Evolutionary conservation across 2,329 filamentous ascomycete genomes (phyloP).

Genomic region (Orbilia brochopaga): DNA sequence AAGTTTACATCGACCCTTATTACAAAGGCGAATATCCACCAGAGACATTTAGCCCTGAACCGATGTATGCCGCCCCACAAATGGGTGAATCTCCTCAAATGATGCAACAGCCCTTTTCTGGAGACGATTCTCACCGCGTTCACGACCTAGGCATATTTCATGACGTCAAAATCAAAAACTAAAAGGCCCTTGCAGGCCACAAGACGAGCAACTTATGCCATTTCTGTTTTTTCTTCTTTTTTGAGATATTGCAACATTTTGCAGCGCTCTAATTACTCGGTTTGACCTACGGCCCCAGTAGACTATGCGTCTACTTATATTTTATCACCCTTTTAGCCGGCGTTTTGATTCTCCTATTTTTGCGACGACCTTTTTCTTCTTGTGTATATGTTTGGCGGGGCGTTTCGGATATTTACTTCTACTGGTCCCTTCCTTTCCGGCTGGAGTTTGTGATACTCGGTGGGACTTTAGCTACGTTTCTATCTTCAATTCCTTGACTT

Average conservation of each 20-base stretch:
- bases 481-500: background rate
- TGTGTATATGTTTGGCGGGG: slow-evolving; percentile 37
- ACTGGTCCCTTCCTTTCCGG: background rate
- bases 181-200: background rate
- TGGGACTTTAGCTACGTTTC: background rate
- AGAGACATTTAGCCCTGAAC: slow-evolving; percentile 39
- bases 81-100: slow-evolving; percentile 44
- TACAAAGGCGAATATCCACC: slow-evolving; percentile 48
- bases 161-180: slow-evolving; percentile 38
- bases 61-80: slow-evolving; percentile 42
- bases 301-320: background rate
- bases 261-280: background rate
- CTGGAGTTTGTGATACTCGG: background rate
- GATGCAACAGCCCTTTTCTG: slow-evolving; percentile 28
- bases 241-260: background rate
- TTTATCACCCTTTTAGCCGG: slow-evolving; percentile 38
- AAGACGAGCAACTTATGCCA: background rate
- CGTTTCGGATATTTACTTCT: slow-evolving; percentile 24
- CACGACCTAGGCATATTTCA: slow-evolving; percentile 41
- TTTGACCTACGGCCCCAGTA: background rate
- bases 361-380: background rate
- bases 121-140: slow-evolving; percentile 18
- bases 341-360: slow-evolving; percentile 19
- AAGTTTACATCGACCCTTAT: slow-evolving; percentile 48
- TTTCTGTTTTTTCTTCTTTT: background rate